phyloP scores from a whole-genome alignment of 2,329 filamentous ascomycete species.

The Plenodomus biglobosus region DNA sequence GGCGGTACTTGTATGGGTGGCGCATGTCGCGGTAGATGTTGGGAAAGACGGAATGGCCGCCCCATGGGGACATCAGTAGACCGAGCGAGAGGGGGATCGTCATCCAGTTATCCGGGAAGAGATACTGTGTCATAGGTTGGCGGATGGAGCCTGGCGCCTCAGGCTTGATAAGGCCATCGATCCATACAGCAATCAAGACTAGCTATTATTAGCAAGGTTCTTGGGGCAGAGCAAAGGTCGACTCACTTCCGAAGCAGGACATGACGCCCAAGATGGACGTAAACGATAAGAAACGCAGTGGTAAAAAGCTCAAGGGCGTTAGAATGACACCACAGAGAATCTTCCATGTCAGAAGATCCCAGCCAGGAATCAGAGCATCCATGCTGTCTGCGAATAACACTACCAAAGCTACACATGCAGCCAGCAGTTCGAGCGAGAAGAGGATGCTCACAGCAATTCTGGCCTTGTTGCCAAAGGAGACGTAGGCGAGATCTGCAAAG shows the following conservation, averaged over 20 bases:
- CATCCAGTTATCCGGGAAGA: constrained; percentile 84
- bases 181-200: constrained; percentile 82
- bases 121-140: constrained; percentile 74
- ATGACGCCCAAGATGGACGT: constrained; percentile 93
- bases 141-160: constrained; percentile 78
- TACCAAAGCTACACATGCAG: constrained; percentile 83
- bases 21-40: constrained; percentile 80
- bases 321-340: constrained; percentile 76
- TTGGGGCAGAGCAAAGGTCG: not conserved
- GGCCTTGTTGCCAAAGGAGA: constrained; percentile 82
- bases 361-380: constrained; percentile 71
- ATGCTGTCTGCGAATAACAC: constrained; percentile 96
- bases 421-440: constrained; percentile 84
- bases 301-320: constrained; percentile 80
- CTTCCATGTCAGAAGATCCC: constrained; percentile 77
- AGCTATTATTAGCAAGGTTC: constrained; percentile 27
- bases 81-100: constrained; percentile 87
- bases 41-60: constrained; percentile 75
- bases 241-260: constrained; percentile 82
- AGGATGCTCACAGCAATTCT: constrained; percentile 80
- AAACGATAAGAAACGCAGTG: constrained; percentile 80
- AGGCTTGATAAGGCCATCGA: constrained; percentile 84
- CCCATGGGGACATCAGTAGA: constrained; percentile 81
- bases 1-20: constrained; percentile 77
- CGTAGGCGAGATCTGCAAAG: constrained; percentile 89